Evolutionary conservation across 495 filamentous ascomycete genomes (phyloP), one percentile per base, ranked within the genome.

Genomic region (Astrothelium subdiscretum): DNA sequence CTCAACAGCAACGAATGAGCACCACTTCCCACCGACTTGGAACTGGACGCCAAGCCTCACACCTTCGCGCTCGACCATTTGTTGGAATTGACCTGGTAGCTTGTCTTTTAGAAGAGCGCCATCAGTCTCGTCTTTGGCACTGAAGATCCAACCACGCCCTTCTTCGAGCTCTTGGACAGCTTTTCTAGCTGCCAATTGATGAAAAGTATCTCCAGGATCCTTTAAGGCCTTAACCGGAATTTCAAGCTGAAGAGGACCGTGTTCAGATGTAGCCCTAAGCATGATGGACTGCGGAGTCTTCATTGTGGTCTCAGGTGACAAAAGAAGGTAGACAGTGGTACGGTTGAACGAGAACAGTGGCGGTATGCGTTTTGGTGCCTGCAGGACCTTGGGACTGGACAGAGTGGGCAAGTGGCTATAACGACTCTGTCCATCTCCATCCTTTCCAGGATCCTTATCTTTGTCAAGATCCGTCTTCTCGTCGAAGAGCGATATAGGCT

Each of bases 111-210:
- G 67, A 0, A 77, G 70, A 24, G 70, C 71, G 3, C 75, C 77
- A 18, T 71, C 70, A 2, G 70, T 66, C 62, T 80, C 74, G 32
- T 73, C 79, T 22, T 79, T 78, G 26, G 81, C 74, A 57, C 71
- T 70, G 18, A 59, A 58, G 32, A 90, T 73, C 84, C 87, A 90
- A 20, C 87, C 84, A 31, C 83, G 77, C 3, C 77, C 81, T 69
- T 87, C 83, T 69, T 90, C 86, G 0, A 91, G 78, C 59, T 90
- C 87, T 27, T 79, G 70, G 20, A 86, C 74, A 1, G 85, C 83
- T 68, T 87, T 88, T 58, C 80, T 80, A 0, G 85, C 85, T 1
- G 85, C 85, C 1, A 90, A 79, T 63, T 86, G 83, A 67, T 90
- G 86, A 59, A 91, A 81, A 0, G 81, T 88, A 60, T 84, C 74